These are phyloP conservation scores for Heterococcus sp. DNA, from an alignment of 108 stramenopile genomes.

Conservation along the genomic window DNA sequence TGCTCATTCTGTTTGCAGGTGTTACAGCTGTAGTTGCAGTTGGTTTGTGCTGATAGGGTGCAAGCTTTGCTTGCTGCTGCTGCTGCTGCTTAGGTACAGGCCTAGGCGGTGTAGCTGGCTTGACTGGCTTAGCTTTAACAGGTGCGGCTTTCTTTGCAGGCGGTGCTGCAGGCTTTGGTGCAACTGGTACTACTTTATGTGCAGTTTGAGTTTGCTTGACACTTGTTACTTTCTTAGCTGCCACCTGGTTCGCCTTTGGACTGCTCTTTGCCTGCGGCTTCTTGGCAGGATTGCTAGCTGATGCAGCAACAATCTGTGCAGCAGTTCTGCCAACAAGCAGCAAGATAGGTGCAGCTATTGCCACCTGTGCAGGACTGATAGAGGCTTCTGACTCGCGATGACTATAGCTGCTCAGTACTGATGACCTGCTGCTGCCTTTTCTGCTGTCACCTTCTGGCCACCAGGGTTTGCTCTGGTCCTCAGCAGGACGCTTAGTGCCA, in stretches of 20 bases:
- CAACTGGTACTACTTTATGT: not conserved
- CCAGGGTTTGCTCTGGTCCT: conserved; percentile 25
- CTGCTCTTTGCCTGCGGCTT: too few species aligned
- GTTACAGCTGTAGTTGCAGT: not conserved
- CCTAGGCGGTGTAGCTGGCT: not conserved
- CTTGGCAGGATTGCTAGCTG: not conserved
- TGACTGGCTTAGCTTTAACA: not conserved
- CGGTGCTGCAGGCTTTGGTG: not conserved
- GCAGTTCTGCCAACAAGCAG: not conserved
- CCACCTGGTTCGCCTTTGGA: too few species aligned
- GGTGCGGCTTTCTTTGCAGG: not conserved
- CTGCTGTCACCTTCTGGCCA: not conserved
- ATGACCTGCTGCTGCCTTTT: not conserved
- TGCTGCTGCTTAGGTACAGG: not conserved
- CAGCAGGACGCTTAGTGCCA: not conserved
- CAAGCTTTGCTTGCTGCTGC: not conserved
- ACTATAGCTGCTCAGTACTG: not conserved
- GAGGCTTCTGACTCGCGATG: not conserved
- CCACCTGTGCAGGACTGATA: too few species aligned
- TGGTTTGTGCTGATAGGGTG: not conserved
- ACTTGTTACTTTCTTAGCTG: too few species aligned
- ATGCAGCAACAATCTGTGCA: too few species aligned
- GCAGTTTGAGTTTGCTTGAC: too few species aligned
- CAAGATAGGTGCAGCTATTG: not conserved
- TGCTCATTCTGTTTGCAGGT: not conserved